These are phyloP conservation scores for Trichophyton schoenleinii DNA, from an alignment of 2,329 filamentous ascomycete genomes.

Conservation along the genomic window DNA sequence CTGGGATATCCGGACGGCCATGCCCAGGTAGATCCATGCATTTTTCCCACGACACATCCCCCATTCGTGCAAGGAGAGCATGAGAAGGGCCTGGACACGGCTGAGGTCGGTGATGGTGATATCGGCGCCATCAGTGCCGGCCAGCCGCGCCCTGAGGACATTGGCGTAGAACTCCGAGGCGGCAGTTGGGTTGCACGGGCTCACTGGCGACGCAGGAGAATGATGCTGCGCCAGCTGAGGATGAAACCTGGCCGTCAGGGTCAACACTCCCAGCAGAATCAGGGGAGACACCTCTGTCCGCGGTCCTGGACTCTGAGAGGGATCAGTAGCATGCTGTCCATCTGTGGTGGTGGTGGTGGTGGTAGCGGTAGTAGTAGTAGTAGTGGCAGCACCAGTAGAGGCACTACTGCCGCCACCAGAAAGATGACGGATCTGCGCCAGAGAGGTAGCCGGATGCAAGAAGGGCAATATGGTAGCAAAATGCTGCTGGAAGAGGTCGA, in stretches of 20 bases:
- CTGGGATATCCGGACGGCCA: constrained; percentile 35
- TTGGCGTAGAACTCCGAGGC: constrained; percentile 45
- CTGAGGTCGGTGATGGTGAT: constrained; percentile 36
- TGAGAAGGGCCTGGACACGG: constrained; percentile 41
- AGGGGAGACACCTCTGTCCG: constrained; percentile 33
- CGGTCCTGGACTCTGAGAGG: constrained; percentile 18
- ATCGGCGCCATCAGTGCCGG: constrained; percentile 31
- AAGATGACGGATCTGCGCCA: constrained; percentile 36
- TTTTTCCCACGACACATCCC: constrained; percentile 42
- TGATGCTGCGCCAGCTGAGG: constrained; percentile 37
- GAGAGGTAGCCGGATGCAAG: constrained; percentile 43
- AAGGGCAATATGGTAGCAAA: constrained; percentile 47
- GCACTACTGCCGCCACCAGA: constrained; percentile 11
- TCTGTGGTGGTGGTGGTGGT: not conserved
- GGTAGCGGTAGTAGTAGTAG: not conserved
- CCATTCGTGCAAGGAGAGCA: constrained; percentile 48
- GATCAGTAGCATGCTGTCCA: not conserved
- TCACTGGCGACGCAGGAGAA: constrained; percentile 33
- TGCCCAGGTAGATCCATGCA: constrained; percentile 40
- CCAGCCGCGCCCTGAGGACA: constrained; percentile 38
- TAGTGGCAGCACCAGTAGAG: constrained; percentile 3
- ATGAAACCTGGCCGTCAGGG: constrained; percentile 45
- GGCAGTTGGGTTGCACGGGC: constrained; percentile 36
- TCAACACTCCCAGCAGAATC: constrained; percentile 44
- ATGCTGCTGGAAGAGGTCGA: constrained; percentile 47